These are phyloP conservation scores for Leptographium galeiforme DNA, from an alignment of 2,329 filamentous ascomycete genomes.

Conservation along the genomic window DNA sequence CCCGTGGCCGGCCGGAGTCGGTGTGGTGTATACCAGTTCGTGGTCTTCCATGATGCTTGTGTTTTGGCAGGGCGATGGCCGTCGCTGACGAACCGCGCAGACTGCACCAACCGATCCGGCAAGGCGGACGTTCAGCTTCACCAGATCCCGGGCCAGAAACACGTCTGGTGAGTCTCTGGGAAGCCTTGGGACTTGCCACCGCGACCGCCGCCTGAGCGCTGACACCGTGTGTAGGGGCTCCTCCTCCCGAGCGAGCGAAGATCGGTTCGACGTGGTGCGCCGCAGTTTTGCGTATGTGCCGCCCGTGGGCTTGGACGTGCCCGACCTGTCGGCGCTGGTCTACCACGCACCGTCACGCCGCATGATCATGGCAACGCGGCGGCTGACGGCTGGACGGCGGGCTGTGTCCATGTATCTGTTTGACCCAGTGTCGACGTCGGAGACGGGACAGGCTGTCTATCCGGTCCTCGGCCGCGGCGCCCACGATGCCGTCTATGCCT, in stretches of 20 bases:
- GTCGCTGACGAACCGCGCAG: too few relatives aligned
- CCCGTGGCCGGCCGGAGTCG: conserved; percentile 21
- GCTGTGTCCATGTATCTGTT: conserved; percentile 15
- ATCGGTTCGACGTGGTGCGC: background rate
- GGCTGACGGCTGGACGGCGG: background rate
- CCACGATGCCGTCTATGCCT: conserved; percentile 21
- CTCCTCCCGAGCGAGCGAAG: background rate
- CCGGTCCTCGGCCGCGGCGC: background rate
- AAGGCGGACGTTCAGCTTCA: too few relatives aligned
- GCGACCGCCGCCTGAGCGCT: too few relatives aligned
- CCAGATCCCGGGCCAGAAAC: too few relatives aligned
- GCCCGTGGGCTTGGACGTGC: conserved; percentile 3
- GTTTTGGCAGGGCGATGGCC: too few relatives aligned
- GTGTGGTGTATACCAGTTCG: conserved; percentile 29
- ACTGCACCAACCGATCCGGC: too few relatives aligned
- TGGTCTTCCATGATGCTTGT: background rate
- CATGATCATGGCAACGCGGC: conserved; percentile 29
- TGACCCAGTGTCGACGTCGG: background rate
- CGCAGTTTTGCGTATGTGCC: too few relatives aligned
- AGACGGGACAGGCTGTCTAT: conserved; percentile 1
- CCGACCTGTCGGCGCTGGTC: conserved; percentile 31
- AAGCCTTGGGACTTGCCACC: too few relatives aligned
- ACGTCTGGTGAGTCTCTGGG: too few relatives aligned
- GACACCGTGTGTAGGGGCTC: background rate
- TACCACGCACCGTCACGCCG: conserved; percentile 29